phyloP scores from a whole-genome alignment of 2,329 filamentous ascomycete genomes.

The Diaporthe helianthi region DNA sequence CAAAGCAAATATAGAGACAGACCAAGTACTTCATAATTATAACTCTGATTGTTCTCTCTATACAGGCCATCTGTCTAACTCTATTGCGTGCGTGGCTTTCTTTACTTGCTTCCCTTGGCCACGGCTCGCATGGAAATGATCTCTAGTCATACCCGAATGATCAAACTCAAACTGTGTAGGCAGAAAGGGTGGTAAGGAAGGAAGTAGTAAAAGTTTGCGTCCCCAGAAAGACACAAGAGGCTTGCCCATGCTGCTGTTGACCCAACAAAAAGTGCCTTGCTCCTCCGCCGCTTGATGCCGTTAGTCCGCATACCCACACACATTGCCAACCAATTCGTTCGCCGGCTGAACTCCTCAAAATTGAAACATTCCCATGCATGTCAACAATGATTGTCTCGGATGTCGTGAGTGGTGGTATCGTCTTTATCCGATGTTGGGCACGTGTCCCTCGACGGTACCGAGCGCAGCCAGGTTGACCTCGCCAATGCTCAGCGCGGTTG shows the following conservation, averaged over 20 bases:
- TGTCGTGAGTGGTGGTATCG: not conserved
- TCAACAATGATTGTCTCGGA: not conserved
- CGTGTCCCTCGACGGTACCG: constrained; percentile 59
- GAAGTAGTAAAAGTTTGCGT: not conserved
- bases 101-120: not conserved
- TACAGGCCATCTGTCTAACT: not conserved
- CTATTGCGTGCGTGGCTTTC: not conserved
- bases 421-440: constrained; percentile 44
- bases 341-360: constrained; percentile 6
- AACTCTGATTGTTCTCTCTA: not conserved
- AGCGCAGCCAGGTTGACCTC: constrained; percentile 64
- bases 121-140: not conserved
- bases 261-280: constrained; percentile 8
- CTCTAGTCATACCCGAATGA: constrained; percentile 8
- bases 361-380: not conserved
- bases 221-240: not conserved
- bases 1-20: rapidly evolving
- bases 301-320: not conserved
- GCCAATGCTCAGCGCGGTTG: constrained; percentile 49
- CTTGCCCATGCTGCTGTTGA: not conserved
- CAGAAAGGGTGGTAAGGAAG: too few relatives aligned
- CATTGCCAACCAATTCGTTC: not conserved
- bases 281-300: constrained; percentile 1
- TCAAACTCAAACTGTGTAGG: not conserved
- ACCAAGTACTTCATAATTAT: not conserved